Evolutionary conservation across 192 early-diverging fungal genomes (phyloP), one percentile per base, ranked within the genome.

Genomic region (Coemansia sp.): DNA sequence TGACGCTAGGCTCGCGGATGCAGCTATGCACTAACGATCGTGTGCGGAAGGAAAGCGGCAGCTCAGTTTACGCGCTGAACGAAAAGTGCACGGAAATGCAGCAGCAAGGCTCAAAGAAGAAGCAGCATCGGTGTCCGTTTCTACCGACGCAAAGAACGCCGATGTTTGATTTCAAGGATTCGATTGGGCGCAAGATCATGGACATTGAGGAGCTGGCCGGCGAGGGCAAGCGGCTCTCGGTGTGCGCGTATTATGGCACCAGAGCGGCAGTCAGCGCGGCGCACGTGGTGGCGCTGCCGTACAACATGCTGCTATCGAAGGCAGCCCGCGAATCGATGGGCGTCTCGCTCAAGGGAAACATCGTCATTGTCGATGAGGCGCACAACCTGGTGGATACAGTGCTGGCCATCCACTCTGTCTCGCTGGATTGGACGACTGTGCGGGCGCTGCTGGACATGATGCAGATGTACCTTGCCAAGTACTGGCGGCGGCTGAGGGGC

Each of bases 151-250:
- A 85, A 18, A 78, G 83, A 16, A 76, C 77, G 30, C 85, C 77
- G 46, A 74, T 90, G 77, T 67, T 84, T 21, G 78, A 87, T 12
- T 91, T 89, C 65, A 76, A 79, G 30, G 91, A 92, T 18, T 71
- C 83, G n/a, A 76, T 81, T 5, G 21, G 75, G 41, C 68, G 82
- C 0, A 44, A 63, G 3, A 70, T 89, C 0, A 81, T 82, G 57
- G 96, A 97, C 69, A 98, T 98, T 55, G 96, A 96, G 63, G 95
- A 97, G 21, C 69, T 97, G 26, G 89, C 87, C 3, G 73, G 65
- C 24, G 66, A 92, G 0, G 95, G 94, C 1, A 73, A 82, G 23
- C 61, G 78, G 23, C 64, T 85, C 2, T 51, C 74, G 7, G 85
- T 85, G 0, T 97, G 94, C 68, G 88, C 95, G 0, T 97, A 98